Evolutionary conservation across 305 asterid genomes (phyloP).

Genomic region (Solanum aculeatissimum): DNA sequence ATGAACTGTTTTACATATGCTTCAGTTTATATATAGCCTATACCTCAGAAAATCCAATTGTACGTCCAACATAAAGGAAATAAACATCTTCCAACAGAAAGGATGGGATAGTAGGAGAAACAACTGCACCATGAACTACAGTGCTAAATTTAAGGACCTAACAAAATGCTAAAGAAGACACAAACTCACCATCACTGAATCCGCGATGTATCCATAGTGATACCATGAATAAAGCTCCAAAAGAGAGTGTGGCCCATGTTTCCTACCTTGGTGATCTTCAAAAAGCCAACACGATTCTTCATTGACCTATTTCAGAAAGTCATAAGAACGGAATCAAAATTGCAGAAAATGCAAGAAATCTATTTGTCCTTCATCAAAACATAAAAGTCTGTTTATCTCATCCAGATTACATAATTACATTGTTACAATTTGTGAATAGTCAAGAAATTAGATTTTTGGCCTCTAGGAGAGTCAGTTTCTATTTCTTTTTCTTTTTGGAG

Average conservation of each 20-base stretch:
- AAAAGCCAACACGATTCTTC: conserved; percentile 79
- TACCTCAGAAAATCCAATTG: background rate
- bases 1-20: background rate
- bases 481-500: background rate
- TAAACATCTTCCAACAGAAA: background rate
- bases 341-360: background rate
- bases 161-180: background rate
- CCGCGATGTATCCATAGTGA: conserved; percentile 53
- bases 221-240: conserved; percentile 69
- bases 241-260: conserved; percentile 80
- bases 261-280: conserved; percentile 63
- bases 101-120: background rate
- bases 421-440: background rate
- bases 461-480: background rate
- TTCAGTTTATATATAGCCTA: background rate
- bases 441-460: background rate
- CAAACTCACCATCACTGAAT: conserved; percentile 50
- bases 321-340: background rate
- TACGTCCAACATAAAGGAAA: background rate
- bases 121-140: background rate
- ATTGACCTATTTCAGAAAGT: conserved; percentile 26
- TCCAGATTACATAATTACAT: background rate
- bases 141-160: background rate
- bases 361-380: background rate
- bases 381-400: background rate